phyloP scores from a whole-genome alignment of 2,329 filamentous ascomycete genomes.

The Chrysosporium queenslandicum region DNA sequence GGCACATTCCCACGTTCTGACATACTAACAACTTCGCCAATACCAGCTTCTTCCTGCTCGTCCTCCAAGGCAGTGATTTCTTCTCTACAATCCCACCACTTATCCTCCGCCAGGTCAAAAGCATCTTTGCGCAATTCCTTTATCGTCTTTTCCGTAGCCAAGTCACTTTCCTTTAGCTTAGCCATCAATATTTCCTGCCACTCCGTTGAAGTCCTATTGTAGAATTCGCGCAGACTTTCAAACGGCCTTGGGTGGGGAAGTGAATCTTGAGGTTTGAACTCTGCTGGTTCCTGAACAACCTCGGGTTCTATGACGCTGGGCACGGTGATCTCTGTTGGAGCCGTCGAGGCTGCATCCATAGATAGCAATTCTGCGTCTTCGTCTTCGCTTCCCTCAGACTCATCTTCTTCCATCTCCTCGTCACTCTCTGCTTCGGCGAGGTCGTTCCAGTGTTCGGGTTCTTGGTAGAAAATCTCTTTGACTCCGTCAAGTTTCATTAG shows the following conservation, averaged over 20 bases:
- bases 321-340: slow-evolving; percentile 30
- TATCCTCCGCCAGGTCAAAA: slow-evolving; percentile 84
- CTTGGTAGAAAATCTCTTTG: slow-evolving; percentile 76
- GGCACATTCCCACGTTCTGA: slow-evolving; percentile 55
- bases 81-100: slow-evolving; percentile 98
- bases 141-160: slow-evolving; percentile 49
- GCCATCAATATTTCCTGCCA: slow-evolving; percentile 86
- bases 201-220: slow-evolving; percentile 70
- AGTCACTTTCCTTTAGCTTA: slow-evolving; percentile 57
- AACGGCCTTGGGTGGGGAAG: slow-evolving; percentile 73
- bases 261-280: slow-evolving; percentile 54
- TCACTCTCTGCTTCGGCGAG: slow-evolving; percentile 52
- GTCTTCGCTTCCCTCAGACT: slow-evolving; percentile 33
- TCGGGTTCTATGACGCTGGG: slow-evolving; percentile 26
- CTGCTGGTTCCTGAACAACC: slow-evolving; percentile 31
- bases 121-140: slow-evolving; percentile 91
- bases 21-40: slow-evolving; percentile 85
- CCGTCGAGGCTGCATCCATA: slow-evolving; percentile 29
- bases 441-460: slow-evolving; percentile 74
- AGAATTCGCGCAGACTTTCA: slow-evolving; percentile 85
- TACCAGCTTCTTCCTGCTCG: slow-evolving; percentile 89
- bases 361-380: slow-evolving; percentile 37
- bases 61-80: slow-evolving; percentile 86
- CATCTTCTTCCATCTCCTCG: slow-evolving; percentile 41
- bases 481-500: slow-evolving; percentile 92